Base-by-base conservation (phyloP, 805 yeast genomes). In the Candida krabiensis region DNA sequence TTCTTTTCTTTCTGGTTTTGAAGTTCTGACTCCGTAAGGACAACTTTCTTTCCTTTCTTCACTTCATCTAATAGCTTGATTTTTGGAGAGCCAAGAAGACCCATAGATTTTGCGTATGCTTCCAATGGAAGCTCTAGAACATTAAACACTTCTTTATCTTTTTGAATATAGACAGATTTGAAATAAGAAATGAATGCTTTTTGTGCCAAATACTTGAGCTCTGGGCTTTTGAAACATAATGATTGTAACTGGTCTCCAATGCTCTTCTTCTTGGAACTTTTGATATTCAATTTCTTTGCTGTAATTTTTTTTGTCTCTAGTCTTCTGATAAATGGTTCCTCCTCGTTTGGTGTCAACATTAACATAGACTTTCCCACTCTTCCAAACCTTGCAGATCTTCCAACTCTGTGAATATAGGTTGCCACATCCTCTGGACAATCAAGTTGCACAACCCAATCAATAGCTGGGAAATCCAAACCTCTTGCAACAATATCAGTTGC, bases 81-180 rank as follows among this genome's bases (percentile, higher is more conserved):
- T 52, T 86, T 83, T 29, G 99, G 99, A 3, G 96, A 96, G 38
- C 97, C 96, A 1, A 98, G 96, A 29, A 93, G 72, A 8, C 99
- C 99, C 33, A 90, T 63, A 4, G 96, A 85, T 42, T 77, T 77
- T 4, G 99, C 98, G 62, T 70, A 89, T 39, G 77, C 86, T 47
- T 91, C 96, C 2, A 83, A 66, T 3, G 96, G 95, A 3, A 91
- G 58, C 33, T 79, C 77, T 9, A 80, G 85, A 27, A 89, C 73
- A 48, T 84, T 78, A 66, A 93, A 93, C 9, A 90, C 81, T 26
- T 81, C 85, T 60, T 88, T 88, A 57, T 91, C 96, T 53, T 83
- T 80, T 63, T 90, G 97, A 32, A 93, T 69, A 56, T 83, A 82
- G 5, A 93, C 75, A 2, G 96, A 86, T 50, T 87, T 76, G 61